Evolutionary conservation across 2,329 filamentous ascomycete genomes (phyloP), one percentile per base, ranked within the genome.

Genomic region (Cladophialophora carrionii): DNA sequence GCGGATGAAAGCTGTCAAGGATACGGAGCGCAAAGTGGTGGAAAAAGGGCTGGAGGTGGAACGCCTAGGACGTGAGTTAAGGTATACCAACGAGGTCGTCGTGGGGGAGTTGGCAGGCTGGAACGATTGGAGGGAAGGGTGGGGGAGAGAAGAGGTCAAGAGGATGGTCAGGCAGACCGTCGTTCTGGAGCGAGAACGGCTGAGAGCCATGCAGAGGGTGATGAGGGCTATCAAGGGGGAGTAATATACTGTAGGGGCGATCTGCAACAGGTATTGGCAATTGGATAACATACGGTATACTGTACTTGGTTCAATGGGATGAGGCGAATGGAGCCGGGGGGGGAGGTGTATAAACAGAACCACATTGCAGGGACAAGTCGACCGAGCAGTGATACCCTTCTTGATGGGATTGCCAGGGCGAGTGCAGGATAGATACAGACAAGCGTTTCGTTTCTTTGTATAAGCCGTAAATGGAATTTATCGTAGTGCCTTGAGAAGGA

Each of bases 1-100:
- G 0, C 85, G 94, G 22, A 88, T 90, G 74, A 87, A 91, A 32
- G 83, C 92, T 9, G 89, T 92, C 71, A 89, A 92, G 68, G 95
- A 98, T 64, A 90, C 91, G 51, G 90, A 92, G 78, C 89, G 90
- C 70, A 91, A 90, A 72, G 90, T 91, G 43, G 84, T 86, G 14
- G 87, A 88, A 68, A 87, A 86, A 24, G 85, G 88, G 68, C 78
- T 83, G 20, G 91, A 97, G 74, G 85, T 91, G 10, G 85, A 88
- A 22, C 85, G 87, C 51, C 78, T 96, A n/a, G 88, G 89, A 0
- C 87, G 87, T 58, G 95, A 99, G 77, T 80, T 99, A 62, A 82
- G 92, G 57, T 96, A 95, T 76, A 96, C 93, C 55, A 94, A 97
- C 78, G 91, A 96, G 76, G 92, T 94, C 14, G 94, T 98, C 26